Conservation (phyloP, 345 rosid genomes). For the Acer yangbiense region DNA sequence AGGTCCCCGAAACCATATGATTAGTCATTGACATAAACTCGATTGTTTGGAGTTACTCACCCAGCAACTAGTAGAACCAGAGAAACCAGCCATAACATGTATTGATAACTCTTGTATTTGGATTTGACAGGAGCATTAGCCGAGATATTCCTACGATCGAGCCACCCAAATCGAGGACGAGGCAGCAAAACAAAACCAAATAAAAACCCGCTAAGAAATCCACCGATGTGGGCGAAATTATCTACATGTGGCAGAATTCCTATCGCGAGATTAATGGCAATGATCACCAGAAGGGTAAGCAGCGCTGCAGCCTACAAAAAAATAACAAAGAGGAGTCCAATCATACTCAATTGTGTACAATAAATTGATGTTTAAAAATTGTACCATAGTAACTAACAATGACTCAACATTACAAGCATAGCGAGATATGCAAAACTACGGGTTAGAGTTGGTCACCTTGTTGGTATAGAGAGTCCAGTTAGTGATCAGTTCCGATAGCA, state of each 20-base stretch:
- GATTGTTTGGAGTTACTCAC: slow-evolving; percentile 36
- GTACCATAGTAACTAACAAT: not conserved
- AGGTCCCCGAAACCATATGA: not conserved
- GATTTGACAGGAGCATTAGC: slow-evolving; percentile 48
- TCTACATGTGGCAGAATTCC: slow-evolving; percentile 92
- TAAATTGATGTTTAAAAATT: too few relatives aligned
- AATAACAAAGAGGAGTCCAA: not conserved
- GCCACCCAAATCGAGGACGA: slow-evolving; percentile 86
- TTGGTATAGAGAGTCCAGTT: slow-evolving; percentile 87
- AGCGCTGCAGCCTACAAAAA: slow-evolving; percentile 72
- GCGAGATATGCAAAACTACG: not conserved
- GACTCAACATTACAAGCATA: not conserved
- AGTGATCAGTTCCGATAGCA: slow-evolving; percentile 88
- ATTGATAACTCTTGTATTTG: slow-evolving; percentile 77
- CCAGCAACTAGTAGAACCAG: slow-evolving; percentile 56
- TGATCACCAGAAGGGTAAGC: slow-evolving; percentile 70
- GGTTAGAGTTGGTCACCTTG: slow-evolving; percentile 49
- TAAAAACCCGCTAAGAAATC: slow-evolving; percentile 85
- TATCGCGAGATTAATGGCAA: slow-evolving; percentile 65
- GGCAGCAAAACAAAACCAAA: slow-evolving; percentile 78
- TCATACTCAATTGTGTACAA: not conserved
- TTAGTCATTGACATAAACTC: not conserved
- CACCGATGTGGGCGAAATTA: slow-evolving; percentile 91
- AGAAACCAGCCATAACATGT: slow-evolving; percentile 57
- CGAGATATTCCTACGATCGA: slow-evolving; percentile 47